Evolutionary conservation across 202 grass and related monocot genomes (phyloP), one percentile per base, ranked within the genome.

Genomic region (Zizania palustris): DNA sequence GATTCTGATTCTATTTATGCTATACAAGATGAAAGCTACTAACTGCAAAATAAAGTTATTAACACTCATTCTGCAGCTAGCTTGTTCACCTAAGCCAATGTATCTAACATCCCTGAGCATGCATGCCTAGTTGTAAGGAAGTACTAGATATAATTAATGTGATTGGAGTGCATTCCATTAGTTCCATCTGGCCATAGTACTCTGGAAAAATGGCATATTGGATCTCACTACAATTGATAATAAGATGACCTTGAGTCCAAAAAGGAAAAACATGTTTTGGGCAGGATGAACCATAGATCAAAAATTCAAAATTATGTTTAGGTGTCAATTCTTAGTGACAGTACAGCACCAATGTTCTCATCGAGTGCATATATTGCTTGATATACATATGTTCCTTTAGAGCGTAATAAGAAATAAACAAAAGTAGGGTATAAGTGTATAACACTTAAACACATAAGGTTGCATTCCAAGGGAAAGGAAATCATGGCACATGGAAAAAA

Each of bases 381-480:
- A 13, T 33, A 83, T 40, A 43, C 37, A 16, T 50, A 74, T 66
- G 28, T 28, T 28, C n/a, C 15, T 56, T 6, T 38, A n/a, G 28
- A 28, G 28, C 0, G 9, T 42, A 50, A 11, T 4, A 65, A 38
- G 48, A 48, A 55, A 2, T 13, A 45, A 45, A 73, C 34, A 45
- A 16, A 65, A 65, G 28, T 16, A 22, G 44, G 18, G 58, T 19
- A 65, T 53, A 58, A 22, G 44, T 12, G 58, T 19, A 65, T 53
- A 58, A 42, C 2, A 45, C 6, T 48, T 66, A 6, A 58, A 15
- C 11, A 43, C 3, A 35, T 18, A 65, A 28, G 6, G 60, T 77
- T 66, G 43, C 65, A 70, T 69, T 65, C 84, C 14, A 80, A 38
- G 44, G 39, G 12, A 67, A 43, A 69, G 19, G 1, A 20, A 56